These are phyloP conservation scores for Cardamine occulta DNA, from an alignment of 345 rosid species.

Conservation along the genomic window DNA sequence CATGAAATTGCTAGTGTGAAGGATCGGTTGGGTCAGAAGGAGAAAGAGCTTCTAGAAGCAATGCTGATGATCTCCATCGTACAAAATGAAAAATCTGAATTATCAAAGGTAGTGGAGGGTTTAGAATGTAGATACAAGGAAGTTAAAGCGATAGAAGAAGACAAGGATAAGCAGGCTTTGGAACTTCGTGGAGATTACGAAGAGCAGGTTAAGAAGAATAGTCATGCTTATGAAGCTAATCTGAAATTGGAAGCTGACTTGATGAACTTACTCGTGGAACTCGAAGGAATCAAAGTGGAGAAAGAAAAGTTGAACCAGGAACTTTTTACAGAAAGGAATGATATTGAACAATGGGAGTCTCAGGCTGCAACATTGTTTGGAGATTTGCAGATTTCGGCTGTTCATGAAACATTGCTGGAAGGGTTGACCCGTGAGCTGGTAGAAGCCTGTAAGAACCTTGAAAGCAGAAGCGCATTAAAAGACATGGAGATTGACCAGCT, in stretches of 20 bases:
- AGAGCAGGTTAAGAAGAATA: slow-evolving; percentile 53
- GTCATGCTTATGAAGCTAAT: slow-evolving; percentile 48
- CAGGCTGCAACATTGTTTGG: slow-evolving; percentile 56
- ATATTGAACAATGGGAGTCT: slow-evolving; percentile 62
- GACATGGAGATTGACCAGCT: slow-evolving; percentile 57
- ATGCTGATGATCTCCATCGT: slow-evolving; percentile 47
- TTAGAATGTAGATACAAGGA: slow-evolving; percentile 66
- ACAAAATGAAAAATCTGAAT: slow-evolving; percentile 50
- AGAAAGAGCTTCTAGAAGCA: slow-evolving; percentile 52
- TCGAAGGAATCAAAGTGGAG: slow-evolving; percentile 53
- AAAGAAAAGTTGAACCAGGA: slow-evolving; percentile 60
- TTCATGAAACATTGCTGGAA: slow-evolving; percentile 61
- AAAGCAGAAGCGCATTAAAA: slow-evolving; percentile 47
- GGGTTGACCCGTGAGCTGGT: slow-evolving; percentile 62
- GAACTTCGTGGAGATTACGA: slow-evolving; percentile 59
- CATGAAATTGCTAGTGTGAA: slow-evolving; percentile 52
- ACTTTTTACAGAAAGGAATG: slow-evolving; percentile 52
- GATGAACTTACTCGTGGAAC: slow-evolving; percentile 49
- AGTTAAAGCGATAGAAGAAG: slow-evolving; percentile 51
- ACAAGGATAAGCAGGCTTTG: slow-evolving; percentile 53
- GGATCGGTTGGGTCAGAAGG: slow-evolving; percentile 51
- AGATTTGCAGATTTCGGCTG: slow-evolving; percentile 58
- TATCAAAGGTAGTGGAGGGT: slow-evolving; percentile 55
- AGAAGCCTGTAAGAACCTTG: slow-evolving; percentile 53
- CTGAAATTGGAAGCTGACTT: slow-evolving; percentile 56